Conservation (phyloP, 1,284 basidiomycete species). For the Leccinum griseonigrum region DNA sequence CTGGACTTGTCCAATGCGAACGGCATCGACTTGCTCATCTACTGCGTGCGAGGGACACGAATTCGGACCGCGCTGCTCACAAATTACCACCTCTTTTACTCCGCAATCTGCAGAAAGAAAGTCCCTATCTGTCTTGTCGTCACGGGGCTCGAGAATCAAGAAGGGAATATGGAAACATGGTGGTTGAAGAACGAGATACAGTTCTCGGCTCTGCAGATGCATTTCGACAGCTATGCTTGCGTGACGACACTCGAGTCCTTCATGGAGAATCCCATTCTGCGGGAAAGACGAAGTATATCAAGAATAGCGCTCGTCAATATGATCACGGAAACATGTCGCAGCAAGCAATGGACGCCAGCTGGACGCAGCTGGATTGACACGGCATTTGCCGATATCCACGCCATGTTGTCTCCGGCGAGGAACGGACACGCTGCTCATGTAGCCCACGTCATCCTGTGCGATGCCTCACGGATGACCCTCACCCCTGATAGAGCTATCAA, state of each 20-base stretch:
- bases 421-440: neutral
- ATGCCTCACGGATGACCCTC: constrained; percentile 11
- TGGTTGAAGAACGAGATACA: constrained; percentile 25
- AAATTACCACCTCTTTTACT: constrained; percentile 32
- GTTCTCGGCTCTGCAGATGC: constrained; percentile 22
- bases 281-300: constrained; percentile 22
- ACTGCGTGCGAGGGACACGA: constrained; percentile 29
- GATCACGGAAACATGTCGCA: constrained; percentile 20
- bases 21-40: constrained; percentile 25
- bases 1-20: constrained; percentile 11
- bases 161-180: constrained; percentile 25
- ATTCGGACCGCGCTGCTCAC: constrained; percentile 21
- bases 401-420: constrained; percentile 19
- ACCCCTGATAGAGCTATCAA: neutral
- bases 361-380: constrained; percentile 26
- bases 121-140: constrained; percentile 29
- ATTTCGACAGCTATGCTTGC: constrained; percentile 27
- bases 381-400: constrained; percentile 24
- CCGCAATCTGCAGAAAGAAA: constrained; percentile 29
- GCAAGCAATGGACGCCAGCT: constrained; percentile 21
- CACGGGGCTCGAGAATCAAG: constrained; percentile 33
- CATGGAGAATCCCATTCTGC: constrained; percentile 14
- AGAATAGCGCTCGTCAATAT: constrained; percentile 16
- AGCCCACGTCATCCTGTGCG: constrained; percentile 27
- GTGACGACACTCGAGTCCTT: constrained; percentile 26